Conservation (phyloP, 345 rosid species). For the Viola odorata region DNA sequence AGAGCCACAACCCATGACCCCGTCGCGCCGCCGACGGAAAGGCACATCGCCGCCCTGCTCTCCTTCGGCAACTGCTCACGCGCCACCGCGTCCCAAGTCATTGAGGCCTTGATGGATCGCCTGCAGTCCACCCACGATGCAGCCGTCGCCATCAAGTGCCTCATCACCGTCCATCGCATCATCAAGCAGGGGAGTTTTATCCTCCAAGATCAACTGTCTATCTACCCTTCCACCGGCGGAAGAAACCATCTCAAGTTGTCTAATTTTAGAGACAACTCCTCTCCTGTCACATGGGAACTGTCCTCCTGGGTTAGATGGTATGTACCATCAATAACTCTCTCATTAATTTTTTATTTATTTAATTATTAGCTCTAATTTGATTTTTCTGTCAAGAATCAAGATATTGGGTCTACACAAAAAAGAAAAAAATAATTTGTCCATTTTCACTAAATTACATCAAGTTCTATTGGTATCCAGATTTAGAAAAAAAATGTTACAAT, state of each 20-base stretch:
- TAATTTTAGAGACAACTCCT: conserved; percentile 54
- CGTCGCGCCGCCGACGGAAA: conserved; percentile 44
- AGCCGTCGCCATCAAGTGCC: conserved; percentile 72
- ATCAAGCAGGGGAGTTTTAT: conserved; percentile 68
- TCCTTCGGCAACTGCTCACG: conserved; percentile 70
- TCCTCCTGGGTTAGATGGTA: conserved; percentile 90
- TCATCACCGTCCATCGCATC: conserved; percentile 59
- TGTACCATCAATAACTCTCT: neutral
- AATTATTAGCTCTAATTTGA: neutral
- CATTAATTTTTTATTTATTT: neutral
- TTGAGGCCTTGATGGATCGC: conserved; percentile 78
- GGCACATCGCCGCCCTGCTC: conserved; percentile 50
- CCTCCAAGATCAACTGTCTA: conserved; percentile 82
- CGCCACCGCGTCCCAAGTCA: conserved; percentile 58
- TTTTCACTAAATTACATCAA: no score
- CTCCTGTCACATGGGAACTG: conserved; percentile 65
- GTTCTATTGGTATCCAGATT: no score
- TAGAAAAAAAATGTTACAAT: no score
- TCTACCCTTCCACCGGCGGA: conserved; percentile 72
- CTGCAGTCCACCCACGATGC: conserved; percentile 71
- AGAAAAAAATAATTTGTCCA: no score
- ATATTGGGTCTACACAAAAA: no score
- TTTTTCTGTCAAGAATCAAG: no score
- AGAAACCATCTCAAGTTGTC: conserved; percentile 80
- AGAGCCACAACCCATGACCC: conserved; percentile 80